Evolutionary conservation across 1,284 basidiomycete genomes (phyloP), one percentile per base, ranked within the genome.

Genomic region (Cryptococcus jaspeensis): DNA sequence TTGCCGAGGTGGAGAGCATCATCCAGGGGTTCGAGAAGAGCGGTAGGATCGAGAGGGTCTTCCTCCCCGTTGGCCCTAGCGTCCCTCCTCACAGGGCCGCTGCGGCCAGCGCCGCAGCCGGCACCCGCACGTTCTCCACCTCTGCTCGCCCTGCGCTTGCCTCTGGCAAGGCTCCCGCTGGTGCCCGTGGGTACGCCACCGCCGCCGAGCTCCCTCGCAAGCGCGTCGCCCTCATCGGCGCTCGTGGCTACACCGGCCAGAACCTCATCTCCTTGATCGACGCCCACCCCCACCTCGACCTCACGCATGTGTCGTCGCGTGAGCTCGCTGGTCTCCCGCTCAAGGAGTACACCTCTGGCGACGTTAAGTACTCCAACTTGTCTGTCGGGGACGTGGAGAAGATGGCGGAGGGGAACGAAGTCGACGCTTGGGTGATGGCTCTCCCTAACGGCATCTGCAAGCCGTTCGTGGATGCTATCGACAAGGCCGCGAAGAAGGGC

Each of bases 401-500:
- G 71, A 90, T 97, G 86, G 93, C 94, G 77, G 86, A 87, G 78
- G 81, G 85, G 55, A 87, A 89, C 23, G 88, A 88, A 70, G 90
- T 97, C 20, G 93, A 97, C 72, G 93, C 91, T 11, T 97, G 93
- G 92, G 85, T 99, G 57, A 95, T 97, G 91, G 95, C 95, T 1
- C 84, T 99, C 43, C 95, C 95, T 35, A 99, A 99, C 70, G 96
- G 95, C 16, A 85, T 94, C 28, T 92, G 92, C 81, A 95, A 95
- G 80, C 93, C 94, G 0, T 99, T 97, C 71, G 93, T 99, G 18
- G 93, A 96, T 72, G 96, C 95, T 13, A 81, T 99, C 50, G 92
- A 97, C 70, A 86, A 86, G 2, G 84, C 87, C 13, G 76, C 63
- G 60, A 81, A 77, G 62, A 84, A 84, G 73, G 83, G 72, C 60